Base-by-base conservation (phyloP, 345 rosid species). In the Psidium guajava region DNA sequence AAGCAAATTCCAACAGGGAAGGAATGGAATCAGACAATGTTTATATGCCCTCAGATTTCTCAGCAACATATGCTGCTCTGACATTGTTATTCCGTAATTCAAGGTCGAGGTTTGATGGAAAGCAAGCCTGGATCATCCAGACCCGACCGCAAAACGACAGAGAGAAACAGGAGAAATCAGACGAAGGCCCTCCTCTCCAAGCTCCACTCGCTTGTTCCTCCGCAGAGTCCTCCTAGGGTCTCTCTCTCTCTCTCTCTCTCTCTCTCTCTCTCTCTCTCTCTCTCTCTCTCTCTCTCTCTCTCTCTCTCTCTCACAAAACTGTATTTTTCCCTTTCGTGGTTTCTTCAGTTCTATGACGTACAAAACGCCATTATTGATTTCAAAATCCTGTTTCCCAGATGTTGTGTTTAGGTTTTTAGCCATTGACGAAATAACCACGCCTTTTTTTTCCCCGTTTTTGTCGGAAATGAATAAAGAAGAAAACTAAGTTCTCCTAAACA, bases 91-190 rank as follows among this genome's bases (percentile, higher is more conserved):
- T 69, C 77, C 32, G 47, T 36, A 32, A 36, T 69, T 32, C 77
- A 40, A 69, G 77, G 47, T 8, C 54, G 54, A 22, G 36, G 47
- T 69, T 32, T 32, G 47, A 91, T 91, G 93, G 92, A 92, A 84
- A 86, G 61, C 86, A 89, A 84, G 89, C 88, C 89, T 87, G 9
- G 69, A 25, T 89, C 93, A 44, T 90, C 93, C 32, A 88, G 87
- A 88, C 83, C 89, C 22, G 93, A 94, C 53, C 89, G 95, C 69
- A 94, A 93, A 85, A 87, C 90, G 10, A 82, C 88, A 1, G 97
- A 94, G 77, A 93, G 88, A 85, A 92, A 93, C 32, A 85, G 97
- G 81, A 94, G 97, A 86, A 93, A 87, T 88, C 94, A 91, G 53
- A 93, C 92, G 97, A 94, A 92, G 85, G 83, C 84, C 83, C 94